Evolutionary conservation across 441 rosid species (phyloP).

Genomic region (Adansonia rubrostipa): DNA sequence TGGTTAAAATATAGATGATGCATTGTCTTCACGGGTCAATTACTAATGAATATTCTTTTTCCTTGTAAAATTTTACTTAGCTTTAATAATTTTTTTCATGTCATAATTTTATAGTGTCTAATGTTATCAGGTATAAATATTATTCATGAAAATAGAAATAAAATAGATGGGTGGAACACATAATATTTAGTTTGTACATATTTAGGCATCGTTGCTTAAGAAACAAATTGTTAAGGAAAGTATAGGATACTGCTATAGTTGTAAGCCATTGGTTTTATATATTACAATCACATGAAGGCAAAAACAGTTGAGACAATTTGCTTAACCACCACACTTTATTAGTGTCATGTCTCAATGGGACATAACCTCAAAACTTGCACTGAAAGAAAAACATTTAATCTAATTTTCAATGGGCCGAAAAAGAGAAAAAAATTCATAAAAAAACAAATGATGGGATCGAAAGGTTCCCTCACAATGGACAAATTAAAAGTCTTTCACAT

Average conservation of each 20-base stretch:
- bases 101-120: no score
- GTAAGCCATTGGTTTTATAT: neutral
- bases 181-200: no score
- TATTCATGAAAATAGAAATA: no score
- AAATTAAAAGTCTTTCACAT: neutral
- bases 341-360: neutral
- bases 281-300: neutral
- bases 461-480: neutral
- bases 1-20: no score
- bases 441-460: neutral
- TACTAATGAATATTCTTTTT: no score
- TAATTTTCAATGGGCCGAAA: neutral
- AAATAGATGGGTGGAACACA: no score
- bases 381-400: slow-evolving; percentile 1
- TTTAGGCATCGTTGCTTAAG: neutral
- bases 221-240: neutral
- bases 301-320: slow-evolving; percentile 2
- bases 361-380: slow-evolving; percentile 10
- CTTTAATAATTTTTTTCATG: no score
- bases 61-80: no score
- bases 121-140: no score
- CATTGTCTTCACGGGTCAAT: no score
- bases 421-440: neutral
- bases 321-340: neutral
- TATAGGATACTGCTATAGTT: neutral